Evolutionary conservation across 345 rosid species (phyloP), one percentile per base, ranked within the genome.

Genomic region (Brassica juncea): DNA sequence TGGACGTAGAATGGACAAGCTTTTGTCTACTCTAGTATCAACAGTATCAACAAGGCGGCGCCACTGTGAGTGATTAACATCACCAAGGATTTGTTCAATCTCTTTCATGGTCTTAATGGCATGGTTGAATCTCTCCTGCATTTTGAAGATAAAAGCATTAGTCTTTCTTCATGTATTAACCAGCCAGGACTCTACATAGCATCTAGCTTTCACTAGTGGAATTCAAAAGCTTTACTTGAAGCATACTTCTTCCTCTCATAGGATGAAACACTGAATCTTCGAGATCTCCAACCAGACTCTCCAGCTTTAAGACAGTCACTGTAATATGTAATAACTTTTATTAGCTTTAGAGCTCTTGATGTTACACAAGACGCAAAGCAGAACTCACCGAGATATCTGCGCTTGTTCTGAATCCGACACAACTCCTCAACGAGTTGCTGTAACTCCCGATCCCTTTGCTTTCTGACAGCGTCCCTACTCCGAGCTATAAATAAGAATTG

Each of bases 251-350:
- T 5, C 39, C 59, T 62, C 77, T 77, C 27, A 77, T 79, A 64
- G 85, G 66, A 68, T 19, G 82, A 75, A 85, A 85, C 78, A 85
- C 89, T 39, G 86, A 86, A 87, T 92, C 97, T 80, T 92, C 97
- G 44, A 92, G 88, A 77, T 92, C 96, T 61, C 97, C 97, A 76
- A 92, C 86, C 70, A 89, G 77, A 86, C 90, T 87, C 84, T 92
- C 97, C 82, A 92, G 82, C 76, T 79, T 73, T 71, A 89, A 79
- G 30, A 85, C 84, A 74, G 86, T 87, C 78, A 87, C 96, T 92
- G 88, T 55, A 66, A 71, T 35, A 19, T 39, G 31, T 66, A 34
- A 62, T 73, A 60, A 4, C 23, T 72, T 16, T 2, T 32, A 14
- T 30, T 0, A n/a, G 27, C 10, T 10, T 74, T 55, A 61, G 19